These are phyloP conservation scores for Neofusicoccum ribis DNA, from an alignment of 2,329 filamentous ascomycete species.

Conservation along the genomic window DNA sequence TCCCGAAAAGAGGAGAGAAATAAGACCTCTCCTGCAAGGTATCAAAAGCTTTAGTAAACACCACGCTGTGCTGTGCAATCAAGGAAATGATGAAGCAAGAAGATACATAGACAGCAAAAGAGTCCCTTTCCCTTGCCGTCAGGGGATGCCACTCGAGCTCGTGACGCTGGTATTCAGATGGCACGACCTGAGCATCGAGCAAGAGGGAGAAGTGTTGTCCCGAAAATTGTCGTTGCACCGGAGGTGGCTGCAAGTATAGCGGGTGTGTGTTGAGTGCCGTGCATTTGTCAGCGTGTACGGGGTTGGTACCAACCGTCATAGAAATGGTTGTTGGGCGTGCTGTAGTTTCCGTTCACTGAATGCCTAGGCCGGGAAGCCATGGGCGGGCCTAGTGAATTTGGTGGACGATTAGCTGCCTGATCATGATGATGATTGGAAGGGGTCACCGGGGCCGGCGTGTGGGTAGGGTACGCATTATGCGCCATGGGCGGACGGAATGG, in stretches of 20 bases:
- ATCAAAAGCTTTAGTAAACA: slow-evolving; percentile 5
- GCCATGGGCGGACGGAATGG: slow-evolving; percentile 13
- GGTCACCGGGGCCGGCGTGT: slow-evolving; percentile 8
- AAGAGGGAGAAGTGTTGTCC: not conserved
- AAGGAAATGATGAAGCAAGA: not conserved
- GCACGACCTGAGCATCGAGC: not conserved
- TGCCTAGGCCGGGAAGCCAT: slow-evolving; percentile 14
- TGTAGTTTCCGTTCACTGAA: slow-evolving; percentile 15
- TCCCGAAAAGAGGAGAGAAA: not conserved
- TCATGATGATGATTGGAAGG: slow-evolving; percentile 15
- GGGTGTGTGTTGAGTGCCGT: not conserved
- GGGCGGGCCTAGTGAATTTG: slow-evolving; percentile 8
- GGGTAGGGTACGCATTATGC: slow-evolving; percentile 15
- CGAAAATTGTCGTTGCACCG: not conserved
- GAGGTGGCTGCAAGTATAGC: not conserved
- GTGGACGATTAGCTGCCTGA: slow-evolving; percentile 17
- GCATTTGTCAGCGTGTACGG: not conserved
- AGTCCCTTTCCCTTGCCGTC: not conserved
- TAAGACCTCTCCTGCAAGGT: not conserved
- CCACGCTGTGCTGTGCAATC: slow-evolving; percentile 15
- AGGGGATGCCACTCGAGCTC: not conserved
- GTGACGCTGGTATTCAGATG: not conserved
- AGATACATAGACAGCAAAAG: not conserved
- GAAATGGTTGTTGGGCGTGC: not conserved
- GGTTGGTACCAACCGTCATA: not conserved